A percentile compares a stretch with the other conserved stretches of the same genome.
These are phyloP conservation scores for Metarhizium guizhouense DNA, from an alignment of 2,329 filamentous ascomycete species.

Conservation along the genomic window DNA sequence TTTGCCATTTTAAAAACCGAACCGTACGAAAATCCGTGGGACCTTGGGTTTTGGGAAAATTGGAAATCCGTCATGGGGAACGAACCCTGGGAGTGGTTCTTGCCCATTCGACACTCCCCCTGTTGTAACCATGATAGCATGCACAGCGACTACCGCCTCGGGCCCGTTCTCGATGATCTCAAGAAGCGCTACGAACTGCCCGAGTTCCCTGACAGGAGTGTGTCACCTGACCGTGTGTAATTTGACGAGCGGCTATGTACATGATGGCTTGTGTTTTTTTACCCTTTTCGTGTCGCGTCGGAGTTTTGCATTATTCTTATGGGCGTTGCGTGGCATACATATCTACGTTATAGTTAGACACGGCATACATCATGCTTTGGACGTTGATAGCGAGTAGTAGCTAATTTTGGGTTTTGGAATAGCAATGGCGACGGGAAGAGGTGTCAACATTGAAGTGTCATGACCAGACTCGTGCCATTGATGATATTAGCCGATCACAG, in stretches of 20 bases:
- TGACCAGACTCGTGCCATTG: no score
- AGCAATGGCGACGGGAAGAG: no score
- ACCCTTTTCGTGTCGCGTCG: not conserved
- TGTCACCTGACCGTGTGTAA: not conserved
- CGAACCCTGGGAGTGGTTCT: constrained; percentile 63
- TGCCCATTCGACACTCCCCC: constrained; percentile 68
- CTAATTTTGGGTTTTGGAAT: no score
- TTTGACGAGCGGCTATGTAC: not conserved
- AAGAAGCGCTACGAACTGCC: constrained; percentile 29
- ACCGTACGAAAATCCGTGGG: constrained; percentile 76
- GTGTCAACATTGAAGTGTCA: no score
- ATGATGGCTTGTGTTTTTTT: not conserved
- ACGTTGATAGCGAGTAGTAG: no score
- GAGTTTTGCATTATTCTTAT: no score
- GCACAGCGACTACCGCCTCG: constrained; percentile 60
- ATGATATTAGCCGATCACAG: no score
- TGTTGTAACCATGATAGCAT: constrained; percentile 59
- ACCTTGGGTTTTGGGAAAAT: constrained; percentile 62
- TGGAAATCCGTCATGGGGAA: constrained; percentile 74
- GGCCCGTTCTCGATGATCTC: constrained; percentile 49
- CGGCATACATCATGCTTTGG: no score
- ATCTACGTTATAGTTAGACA: no score
- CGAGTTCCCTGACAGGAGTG: not conserved
- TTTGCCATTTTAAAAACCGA: constrained; percentile 73
- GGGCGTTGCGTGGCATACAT: no score